phyloP scores from a whole-genome alignment of 1,284 basidiomycete genomes.

The Vanrija pseudolonga region DNA sequence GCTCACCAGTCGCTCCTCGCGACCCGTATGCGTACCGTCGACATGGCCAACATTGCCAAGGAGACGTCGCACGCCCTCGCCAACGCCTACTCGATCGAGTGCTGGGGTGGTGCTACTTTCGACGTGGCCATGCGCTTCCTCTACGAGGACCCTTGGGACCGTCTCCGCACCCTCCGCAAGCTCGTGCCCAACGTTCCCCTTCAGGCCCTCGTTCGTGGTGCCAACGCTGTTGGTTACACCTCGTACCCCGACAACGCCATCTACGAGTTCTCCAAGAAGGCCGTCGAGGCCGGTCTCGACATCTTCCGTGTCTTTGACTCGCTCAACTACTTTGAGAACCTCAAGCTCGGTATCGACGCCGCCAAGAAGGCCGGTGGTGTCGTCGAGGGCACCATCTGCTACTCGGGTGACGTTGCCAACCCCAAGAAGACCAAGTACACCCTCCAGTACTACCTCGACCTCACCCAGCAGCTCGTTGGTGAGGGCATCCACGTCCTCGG shows the following conservation, averaged over 20 bases:
- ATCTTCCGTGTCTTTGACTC: constrained; percentile 99
- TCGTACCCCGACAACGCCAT: constrained; percentile 99
- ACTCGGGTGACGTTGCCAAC: constrained; percentile 95
- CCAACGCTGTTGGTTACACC: constrained; percentile 98
- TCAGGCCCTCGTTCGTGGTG: constrained; percentile 96
- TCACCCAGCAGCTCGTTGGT: constrained; percentile 86
- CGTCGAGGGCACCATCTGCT: constrained; percentile 95
- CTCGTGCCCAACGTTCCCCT: constrained; percentile 98
- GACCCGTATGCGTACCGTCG: constrained; percentile 91
- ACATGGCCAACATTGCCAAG: constrained; percentile 98
- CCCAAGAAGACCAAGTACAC: constrained; percentile 98
- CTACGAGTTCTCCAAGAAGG: constrained; percentile 97
- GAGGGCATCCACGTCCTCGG: constrained; percentile 97
- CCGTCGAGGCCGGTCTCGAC: constrained; percentile 97
- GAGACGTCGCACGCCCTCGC: constrained; percentile 92
- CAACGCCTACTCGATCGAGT: constrained; percentile 95
- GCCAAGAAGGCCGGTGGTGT: constrained; percentile 99
- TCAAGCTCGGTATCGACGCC: constrained; percentile 95
- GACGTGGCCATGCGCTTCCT: constrained; percentile 99
- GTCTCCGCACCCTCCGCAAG: constrained; percentile 87
- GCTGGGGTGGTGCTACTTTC: constrained; percentile 99
- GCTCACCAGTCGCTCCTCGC: constrained; percentile 98
- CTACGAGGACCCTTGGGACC: constrained; percentile 99
- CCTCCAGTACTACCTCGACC: constrained; percentile 94
- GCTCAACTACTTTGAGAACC: constrained; percentile 95